phyloP scores from a whole-genome alignment of 2,329 filamentous ascomycete species.

The Penicillium freii region DNA sequence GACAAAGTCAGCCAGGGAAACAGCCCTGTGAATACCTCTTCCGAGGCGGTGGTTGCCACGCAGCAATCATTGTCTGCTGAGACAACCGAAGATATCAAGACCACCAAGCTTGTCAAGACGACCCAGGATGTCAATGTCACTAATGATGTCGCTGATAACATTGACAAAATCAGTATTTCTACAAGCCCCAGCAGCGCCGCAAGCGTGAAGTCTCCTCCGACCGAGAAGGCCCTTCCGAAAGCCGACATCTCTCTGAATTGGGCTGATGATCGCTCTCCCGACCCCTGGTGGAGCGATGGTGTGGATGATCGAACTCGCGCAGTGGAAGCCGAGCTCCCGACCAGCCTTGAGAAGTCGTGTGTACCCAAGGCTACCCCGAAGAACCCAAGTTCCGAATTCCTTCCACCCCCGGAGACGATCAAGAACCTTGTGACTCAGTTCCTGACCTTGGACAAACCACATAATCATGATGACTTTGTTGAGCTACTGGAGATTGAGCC shows the following conservation, averaged over 20 bases:
- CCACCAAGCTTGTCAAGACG: not conserved
- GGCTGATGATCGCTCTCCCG: not conserved
- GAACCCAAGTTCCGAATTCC: not conserved
- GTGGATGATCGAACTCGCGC: slow-evolving; percentile 48
- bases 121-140: slow-evolving; percentile 3
- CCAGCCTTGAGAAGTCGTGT: slow-evolving; percentile 59
- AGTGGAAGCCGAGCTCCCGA: slow-evolving; percentile 69
- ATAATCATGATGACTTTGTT: slow-evolving; percentile 69
- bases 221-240: not conserved
- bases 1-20: not conserved
- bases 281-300: slow-evolving; percentile 3
- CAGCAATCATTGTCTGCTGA: not conserved
- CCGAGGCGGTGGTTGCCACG: not conserved
- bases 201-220: not conserved
- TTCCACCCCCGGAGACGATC: slow-evolving; percentile 54
- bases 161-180: slow-evolving; percentile 5
- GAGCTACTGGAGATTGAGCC: slow-evolving; percentile 68
- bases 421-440: slow-evolving; percentile 79
- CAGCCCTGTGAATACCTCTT: not conserved
- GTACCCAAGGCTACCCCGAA: slow-evolving; percentile 26
- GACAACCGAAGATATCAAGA: not conserved
- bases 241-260: not conserved
- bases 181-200: not conserved
- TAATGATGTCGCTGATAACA: not conserved
- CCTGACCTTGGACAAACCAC: slow-evolving; percentile 85